A percentile compares a stretch with the other conserved stretches of the same genome.
Conservation (phyloP, 306 rosid species). For the Myrica gale region DNA sequence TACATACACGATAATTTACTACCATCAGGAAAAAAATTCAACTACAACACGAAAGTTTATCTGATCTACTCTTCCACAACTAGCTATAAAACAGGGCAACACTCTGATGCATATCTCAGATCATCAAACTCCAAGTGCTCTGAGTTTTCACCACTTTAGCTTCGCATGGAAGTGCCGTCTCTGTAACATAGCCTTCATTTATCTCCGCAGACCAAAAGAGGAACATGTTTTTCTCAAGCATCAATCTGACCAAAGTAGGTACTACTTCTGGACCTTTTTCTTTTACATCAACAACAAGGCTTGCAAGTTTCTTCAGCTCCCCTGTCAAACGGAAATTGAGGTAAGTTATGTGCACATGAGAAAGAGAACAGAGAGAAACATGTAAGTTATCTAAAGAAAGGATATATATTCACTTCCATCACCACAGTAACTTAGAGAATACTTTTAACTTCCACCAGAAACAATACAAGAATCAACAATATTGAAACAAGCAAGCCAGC, state of each 20-base stretch:
- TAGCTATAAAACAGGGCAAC: too few species aligned
- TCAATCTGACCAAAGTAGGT: conserved; percentile 54
- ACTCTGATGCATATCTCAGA: too few species aligned
- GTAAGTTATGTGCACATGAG: neutral
- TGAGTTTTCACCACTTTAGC: too few species aligned
- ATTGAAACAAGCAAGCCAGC: neutral
- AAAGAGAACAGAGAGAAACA: neutral
- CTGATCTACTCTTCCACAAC: too few species aligned
- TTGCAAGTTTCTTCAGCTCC: conserved; percentile 63
- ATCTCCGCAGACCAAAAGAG: conserved; percentile 73
- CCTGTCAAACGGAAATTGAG: conserved; percentile 38
- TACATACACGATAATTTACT: too few species aligned
- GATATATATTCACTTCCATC: neutral
- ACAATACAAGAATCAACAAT: neutral
- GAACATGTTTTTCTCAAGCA: conserved; percentile 70
- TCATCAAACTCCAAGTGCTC: too few species aligned
- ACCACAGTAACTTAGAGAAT: too few species aligned
- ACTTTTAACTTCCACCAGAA: neutral
- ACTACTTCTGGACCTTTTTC: conserved; percentile 49
- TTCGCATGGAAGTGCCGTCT: too few species aligned
- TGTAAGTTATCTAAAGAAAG: neutral
- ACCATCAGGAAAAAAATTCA: too few species aligned
- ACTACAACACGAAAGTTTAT: too few species aligned
- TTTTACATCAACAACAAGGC: conserved; percentile 56
- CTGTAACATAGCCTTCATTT: conserved; percentile 48